Conservation (phyloP, 192 early-diverging fungal species). For the Coemansia aciculifera region DNA sequence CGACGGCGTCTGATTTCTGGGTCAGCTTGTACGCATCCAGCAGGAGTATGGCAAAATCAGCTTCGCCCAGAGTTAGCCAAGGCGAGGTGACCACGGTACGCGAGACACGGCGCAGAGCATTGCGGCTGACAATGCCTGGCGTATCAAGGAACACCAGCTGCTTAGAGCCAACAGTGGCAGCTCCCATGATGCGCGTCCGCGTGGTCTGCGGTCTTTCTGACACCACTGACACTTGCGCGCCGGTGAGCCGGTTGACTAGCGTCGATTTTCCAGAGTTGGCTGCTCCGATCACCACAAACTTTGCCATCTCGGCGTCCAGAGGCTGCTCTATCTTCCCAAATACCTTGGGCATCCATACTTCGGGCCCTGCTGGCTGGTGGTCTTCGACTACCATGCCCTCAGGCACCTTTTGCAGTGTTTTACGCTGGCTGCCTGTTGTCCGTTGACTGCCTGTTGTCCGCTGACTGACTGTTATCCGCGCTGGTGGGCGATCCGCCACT, state of each 20-base stretch:
- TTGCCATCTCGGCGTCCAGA: slow-evolving; percentile 58
- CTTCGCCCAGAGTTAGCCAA: slow-evolving; percentile 46
- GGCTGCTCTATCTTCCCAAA: slow-evolving; percentile 60
- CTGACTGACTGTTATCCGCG: neutral
- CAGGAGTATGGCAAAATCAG: slow-evolving; percentile 26
- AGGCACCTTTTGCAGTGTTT: slow-evolving; percentile 1
- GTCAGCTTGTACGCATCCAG: slow-evolving; percentile 46
- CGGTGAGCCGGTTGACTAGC: slow-evolving; percentile 68
- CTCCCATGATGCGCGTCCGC: slow-evolving; percentile 62
- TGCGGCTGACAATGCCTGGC: slow-evolving; percentile 46
- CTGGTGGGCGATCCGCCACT: slow-evolving; percentile 10
- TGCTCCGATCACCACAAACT: slow-evolving; percentile 66
- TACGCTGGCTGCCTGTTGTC: neutral
- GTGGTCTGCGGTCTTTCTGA: slow-evolving; percentile 74
- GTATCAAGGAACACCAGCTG: slow-evolving; percentile 63
- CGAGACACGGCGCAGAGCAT: slow-evolving; percentile 33
- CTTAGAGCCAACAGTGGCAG: slow-evolving; percentile 57
- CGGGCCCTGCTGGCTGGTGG: slow-evolving; percentile 13
- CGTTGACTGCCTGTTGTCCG: neutral
- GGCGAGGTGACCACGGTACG: slow-evolving; percentile 44
- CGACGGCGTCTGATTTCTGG: slow-evolving; percentile 34
- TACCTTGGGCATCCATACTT: slow-evolving; percentile 36
- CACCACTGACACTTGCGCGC: slow-evolving; percentile 62
- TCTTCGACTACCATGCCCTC: slow-evolving; percentile 10
- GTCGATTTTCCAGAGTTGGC: slow-evolving; percentile 80